Conservation (phyloP, 441 rosid genomes). For the Gossypium trilobum region DNA sequence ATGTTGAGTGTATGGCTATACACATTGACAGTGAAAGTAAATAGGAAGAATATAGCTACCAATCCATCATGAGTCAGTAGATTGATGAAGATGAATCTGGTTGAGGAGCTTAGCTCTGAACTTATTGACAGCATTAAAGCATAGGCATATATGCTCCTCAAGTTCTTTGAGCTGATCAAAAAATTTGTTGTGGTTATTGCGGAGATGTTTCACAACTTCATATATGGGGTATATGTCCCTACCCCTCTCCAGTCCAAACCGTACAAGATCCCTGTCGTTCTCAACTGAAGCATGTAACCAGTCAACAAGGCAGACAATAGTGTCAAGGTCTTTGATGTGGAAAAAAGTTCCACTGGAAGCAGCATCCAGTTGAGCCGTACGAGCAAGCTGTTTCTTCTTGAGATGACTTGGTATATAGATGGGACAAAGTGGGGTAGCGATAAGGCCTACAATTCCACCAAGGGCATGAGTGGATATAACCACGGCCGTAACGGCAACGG, state of each 20-base stretch:
- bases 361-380: conserved; percentile 52
- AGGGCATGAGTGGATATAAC: conserved; percentile 46
- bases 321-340: conserved; percentile 47
- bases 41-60: neutral
- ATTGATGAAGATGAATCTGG: conserved; percentile 38
- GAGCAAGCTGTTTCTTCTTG: conserved; percentile 45
- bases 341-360: conserved; percentile 53
- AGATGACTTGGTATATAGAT: conserved; percentile 32
- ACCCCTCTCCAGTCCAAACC: conserved; percentile 49
- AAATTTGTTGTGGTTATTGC: conserved; percentile 35
- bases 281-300: conserved; percentile 42
- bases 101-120: conserved; percentile 47
- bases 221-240: conserved; percentile 35
- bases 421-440: conserved; percentile 46
- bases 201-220: conserved; percentile 45
- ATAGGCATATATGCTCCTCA: conserved; percentile 53
- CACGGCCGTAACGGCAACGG: conserved; percentile 34
- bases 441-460: conserved; percentile 28
- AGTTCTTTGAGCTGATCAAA: conserved; percentile 47
- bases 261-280: conserved; percentile 42
- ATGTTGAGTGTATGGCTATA: conserved; percentile 1
- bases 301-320: conserved; percentile 50
- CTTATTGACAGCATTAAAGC: conserved; percentile 50
- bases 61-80: conserved; percentile 24
- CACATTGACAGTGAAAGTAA: neutral